A percentile compares a stretch with the other conserved stretches of the same genome.
Evolutionary conservation across 345 rosid species (phyloP).

Genomic region (Conringia planisiliqua): DNA sequence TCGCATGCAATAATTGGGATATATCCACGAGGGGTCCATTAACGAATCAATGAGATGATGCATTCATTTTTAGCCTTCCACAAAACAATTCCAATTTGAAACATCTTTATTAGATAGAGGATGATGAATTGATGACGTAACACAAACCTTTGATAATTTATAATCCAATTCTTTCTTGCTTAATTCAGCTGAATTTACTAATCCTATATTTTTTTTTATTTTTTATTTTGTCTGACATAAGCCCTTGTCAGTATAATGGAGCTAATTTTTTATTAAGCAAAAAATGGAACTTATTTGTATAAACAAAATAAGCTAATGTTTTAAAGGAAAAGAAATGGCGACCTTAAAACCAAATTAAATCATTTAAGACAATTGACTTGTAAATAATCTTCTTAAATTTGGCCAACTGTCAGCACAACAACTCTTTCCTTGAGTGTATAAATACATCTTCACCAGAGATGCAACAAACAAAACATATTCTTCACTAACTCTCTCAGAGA

Average conservation of each 20-base stretch:
- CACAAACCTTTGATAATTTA: background rate
- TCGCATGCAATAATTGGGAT: conserved; percentile 11
- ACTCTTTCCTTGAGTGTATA: conserved; percentile 24
- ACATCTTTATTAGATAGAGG: background rate
- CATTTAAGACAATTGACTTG: conserved; percentile 10
- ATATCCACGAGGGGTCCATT: conserved; percentile 19
- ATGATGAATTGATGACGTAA: conserved; percentile 24
- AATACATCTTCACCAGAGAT: conserved; percentile 2
- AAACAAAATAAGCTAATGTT: background rate
- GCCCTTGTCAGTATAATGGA: background rate
- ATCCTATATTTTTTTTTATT: background rate
- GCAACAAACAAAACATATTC: background rate
- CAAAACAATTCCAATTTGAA: background rate
- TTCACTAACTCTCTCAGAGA: conserved; percentile 4
- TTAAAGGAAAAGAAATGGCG: background rate
- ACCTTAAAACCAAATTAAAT: background rate
- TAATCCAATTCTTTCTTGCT: background rate
- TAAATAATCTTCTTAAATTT: conserved; percentile 19
- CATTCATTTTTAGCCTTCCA: conserved; percentile 2
- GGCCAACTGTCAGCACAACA: conserved; percentile 34
- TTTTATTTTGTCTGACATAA: background rate
- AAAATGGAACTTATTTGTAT: background rate
- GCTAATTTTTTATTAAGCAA: background rate
- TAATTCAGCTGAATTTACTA: background rate
- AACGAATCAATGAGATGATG: conserved; percentile 4